A percentile compares a stretch with the other conserved stretches of the same genome.
phyloP scores from a whole-genome alignment of 208 protist species.

The Crithidia expoeki region DNA sequence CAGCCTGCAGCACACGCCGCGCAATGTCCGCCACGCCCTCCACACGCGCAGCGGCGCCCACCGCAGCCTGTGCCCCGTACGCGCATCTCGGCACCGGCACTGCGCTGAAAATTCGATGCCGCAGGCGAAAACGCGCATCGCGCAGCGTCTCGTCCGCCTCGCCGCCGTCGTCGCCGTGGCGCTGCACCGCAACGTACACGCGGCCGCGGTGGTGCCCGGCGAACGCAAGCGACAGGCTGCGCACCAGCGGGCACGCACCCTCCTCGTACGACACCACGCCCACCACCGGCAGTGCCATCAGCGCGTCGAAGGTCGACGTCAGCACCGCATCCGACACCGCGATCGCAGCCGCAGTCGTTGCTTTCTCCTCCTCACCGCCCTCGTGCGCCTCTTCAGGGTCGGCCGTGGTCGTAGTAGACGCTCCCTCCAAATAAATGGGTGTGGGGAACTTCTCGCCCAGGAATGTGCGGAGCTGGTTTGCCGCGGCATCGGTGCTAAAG shows the following conservation, averaged over 20 bases:
- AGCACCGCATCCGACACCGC: background rate
- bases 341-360: background rate
- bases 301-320: constrained; percentile 20
- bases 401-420: constrained; percentile 12
- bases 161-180: constrained; percentile 6
- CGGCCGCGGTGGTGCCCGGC: constrained; percentile 38
- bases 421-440: constrained; percentile 34
- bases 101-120: constrained; percentile 23
- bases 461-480: constrained; percentile 29
- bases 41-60: background rate
- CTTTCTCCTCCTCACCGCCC: constrained; percentile 16
- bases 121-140: constrained; percentile 19
- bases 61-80: constrained; percentile 7
- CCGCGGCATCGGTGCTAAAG: constrained; percentile 7
- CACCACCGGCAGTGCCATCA: constrained; percentile 64
- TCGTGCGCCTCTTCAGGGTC: background rate
- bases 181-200: constrained; percentile 23
- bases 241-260: constrained; percentile 52
- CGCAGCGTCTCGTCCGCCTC: constrained; percentile 23
- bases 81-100: constrained; percentile 37
- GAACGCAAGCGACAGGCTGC: constrained; percentile 51
- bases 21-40: constrained; percentile 11
- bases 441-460: constrained; percentile 26
- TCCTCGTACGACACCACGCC: constrained; percentile 45
- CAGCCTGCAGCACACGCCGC: background rate